A percentile compares a stretch with the other conserved stretches of the same genome.
Conservation (phyloP, 78 protist species). For the Monocercomonoides exilis region DNA sequence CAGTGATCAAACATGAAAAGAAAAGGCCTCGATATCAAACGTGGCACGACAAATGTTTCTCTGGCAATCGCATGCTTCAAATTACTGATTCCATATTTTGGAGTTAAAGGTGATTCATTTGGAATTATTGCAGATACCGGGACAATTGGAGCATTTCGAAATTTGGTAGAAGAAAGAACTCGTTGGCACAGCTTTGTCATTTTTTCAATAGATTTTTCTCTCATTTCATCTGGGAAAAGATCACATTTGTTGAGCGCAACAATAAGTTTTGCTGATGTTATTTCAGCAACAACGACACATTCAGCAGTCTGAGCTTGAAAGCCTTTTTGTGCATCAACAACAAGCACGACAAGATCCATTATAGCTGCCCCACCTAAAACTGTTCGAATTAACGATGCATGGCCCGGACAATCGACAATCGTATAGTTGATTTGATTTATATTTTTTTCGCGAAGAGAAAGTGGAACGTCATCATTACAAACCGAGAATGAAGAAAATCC, state of each 20-base stretch:
- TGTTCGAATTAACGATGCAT: slow-evolving; percentile 91
- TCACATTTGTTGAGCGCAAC: slow-evolving; percentile 87
- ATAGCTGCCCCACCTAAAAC: slow-evolving; percentile 97
- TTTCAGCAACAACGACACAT: slow-evolving; percentile 88
- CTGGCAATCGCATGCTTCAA: no score
- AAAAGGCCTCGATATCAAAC: slow-evolving; percentile 46
- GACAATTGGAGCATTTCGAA: slow-evolving; percentile 37
- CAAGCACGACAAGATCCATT: slow-evolving; percentile 88
- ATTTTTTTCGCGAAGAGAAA: not conserved
- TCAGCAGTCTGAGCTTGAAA: slow-evolving; percentile 97
- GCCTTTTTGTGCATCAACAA: slow-evolving; percentile 86
- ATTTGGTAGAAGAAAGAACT: slow-evolving; percentile 42
- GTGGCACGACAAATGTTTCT: no score
- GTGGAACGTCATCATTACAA: slow-evolving; percentile 12
- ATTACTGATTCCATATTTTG: no score
- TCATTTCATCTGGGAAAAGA: slow-evolving; percentile 32
- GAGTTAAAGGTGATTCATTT: not conserved
- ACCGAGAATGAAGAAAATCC: slow-evolving; percentile 85
- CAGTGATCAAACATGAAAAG: slow-evolving; percentile 90
- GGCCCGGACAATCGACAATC: slow-evolving; percentile 97
- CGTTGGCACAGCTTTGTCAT: not conserved
- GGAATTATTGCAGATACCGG: slow-evolving; percentile 18
- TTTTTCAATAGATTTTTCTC: slow-evolving; percentile 17
- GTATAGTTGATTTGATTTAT: slow-evolving; percentile 68
- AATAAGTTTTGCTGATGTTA: slow-evolving; percentile 53